phyloP scores from a whole-genome alignment of 305 asterid species.

The Caryopteris hybrid region DNA sequence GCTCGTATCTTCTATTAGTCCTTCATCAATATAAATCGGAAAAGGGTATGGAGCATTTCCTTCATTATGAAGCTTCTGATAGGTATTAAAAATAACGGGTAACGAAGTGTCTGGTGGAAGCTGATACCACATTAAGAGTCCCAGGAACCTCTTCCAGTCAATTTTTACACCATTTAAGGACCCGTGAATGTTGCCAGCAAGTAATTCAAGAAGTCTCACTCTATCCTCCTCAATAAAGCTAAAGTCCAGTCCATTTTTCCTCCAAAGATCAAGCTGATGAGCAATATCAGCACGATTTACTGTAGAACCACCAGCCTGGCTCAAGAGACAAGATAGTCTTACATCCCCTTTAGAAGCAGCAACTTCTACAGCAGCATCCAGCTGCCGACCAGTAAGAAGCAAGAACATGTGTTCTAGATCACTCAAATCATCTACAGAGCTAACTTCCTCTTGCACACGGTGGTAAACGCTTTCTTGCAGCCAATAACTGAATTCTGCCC shows the following conservation, averaged over 20 bases:
- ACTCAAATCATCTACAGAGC: constrained; percentile 55
- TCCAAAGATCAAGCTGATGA: constrained; percentile 84
- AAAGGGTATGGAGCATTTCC: constrained; percentile 91
- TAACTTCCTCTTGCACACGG: constrained; percentile 82
- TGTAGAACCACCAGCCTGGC: constrained; percentile 87
- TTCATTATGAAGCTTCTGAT: constrained; percentile 74
- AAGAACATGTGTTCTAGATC: constrained; percentile 79
- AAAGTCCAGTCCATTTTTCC: constrained; percentile 89
- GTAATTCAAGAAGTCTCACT: constrained; percentile 74
- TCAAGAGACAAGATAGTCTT: constrained; percentile 79
- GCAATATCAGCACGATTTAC: constrained; percentile 63
- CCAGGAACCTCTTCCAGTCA: constrained; percentile 96
- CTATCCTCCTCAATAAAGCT: constrained; percentile 76
- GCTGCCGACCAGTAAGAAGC: constrained; percentile 87
- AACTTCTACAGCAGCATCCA: constrained; percentile 84
- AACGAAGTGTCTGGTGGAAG: constrained; percentile 78
- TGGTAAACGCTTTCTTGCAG: constrained; percentile 87
- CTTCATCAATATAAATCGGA: constrained; percentile 91
- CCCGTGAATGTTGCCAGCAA: constrained; percentile 75
- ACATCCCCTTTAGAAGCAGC: constrained; percentile 97
- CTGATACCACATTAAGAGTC: constrained; percentile 93
- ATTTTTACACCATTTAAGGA: constrained; percentile 62
- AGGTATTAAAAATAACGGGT: constrained; percentile 63
- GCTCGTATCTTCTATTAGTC: constrained; percentile 48
- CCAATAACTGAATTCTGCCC: constrained; percentile 92